Evolutionary conservation across 441 rosid species (phyloP).

Genomic region (Manihot esculenta): DNA sequence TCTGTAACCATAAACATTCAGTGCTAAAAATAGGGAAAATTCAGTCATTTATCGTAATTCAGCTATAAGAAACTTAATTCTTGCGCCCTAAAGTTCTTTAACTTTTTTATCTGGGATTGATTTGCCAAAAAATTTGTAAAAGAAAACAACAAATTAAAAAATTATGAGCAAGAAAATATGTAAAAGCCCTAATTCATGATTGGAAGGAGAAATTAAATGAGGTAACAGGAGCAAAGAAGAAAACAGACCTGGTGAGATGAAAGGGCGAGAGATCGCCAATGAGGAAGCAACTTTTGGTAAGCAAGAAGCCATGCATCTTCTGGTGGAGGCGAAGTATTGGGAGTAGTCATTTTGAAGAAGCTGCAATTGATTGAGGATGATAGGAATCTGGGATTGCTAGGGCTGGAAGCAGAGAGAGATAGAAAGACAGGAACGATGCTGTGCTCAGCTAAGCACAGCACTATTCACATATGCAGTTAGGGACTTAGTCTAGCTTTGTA

Average conservation of each 20-base stretch:
- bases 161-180: not conserved
- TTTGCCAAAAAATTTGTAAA: not conserved
- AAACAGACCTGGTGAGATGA: slow-evolving; percentile 46
- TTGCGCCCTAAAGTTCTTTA: not conserved
- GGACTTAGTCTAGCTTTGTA: too few species aligned
- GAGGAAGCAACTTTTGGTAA: slow-evolving; percentile 51
- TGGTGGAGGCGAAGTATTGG: slow-evolving; percentile 24
- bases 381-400: slow-evolving; percentile 2
- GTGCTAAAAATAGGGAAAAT: not conserved
- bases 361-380: not conserved
- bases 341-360: slow-evolving; percentile 25
- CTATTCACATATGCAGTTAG: too few species aligned
- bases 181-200: slow-evolving; percentile 3
- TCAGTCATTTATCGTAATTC: not conserved
- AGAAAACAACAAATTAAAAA: not conserved
- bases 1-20: too few species aligned
- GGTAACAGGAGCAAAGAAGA: not conserved
- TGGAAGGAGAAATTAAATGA: not conserved
- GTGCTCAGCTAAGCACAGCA: not conserved
- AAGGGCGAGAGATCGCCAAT: slow-evolving; percentile 50
- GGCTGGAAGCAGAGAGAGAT: not conserved
- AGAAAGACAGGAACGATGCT: not conserved
- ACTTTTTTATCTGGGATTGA: not conserved
- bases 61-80: not conserved
- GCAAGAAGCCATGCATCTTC: slow-evolving; percentile 65